Base-by-base conservation (phyloP, 768 basidiomycete genomes). In the Galerina marginata region DNA sequence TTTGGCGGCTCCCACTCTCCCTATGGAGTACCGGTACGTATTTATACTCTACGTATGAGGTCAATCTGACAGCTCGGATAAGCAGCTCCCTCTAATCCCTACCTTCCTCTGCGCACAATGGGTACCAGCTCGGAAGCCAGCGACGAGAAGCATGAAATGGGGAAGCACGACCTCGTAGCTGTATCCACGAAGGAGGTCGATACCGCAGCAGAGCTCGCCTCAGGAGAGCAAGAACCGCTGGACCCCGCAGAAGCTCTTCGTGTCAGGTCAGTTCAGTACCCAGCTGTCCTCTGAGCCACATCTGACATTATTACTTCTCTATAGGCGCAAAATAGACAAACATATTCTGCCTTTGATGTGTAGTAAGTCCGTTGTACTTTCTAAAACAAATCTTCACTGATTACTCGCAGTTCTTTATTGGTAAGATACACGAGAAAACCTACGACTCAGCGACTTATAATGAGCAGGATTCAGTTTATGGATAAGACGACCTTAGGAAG, bases 281-380 rank as follows among this genome's bases (percentile, higher is more conserved):
- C 12, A 51, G 23, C 29, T 39, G 40, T 16, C 14, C 23, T 23
- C 11, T 9, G 20, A 23, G 2, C 36, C 11, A 9, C 20, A 20
- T 16, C 38, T 53, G n/a, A 10, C n/a, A 4, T 45, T 14, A 20
- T 15, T 16, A 42, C 4, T 45, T 7, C 42, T 37, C n/a, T 45
- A 6, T 44, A 81, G 83, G 61, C 78, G 72, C 67, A 90, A 91
- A 71, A 89, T 91, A 44, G 89, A 90, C 72, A 71, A 73, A 60
- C 83, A 89, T 70, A 84, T 91, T 25, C 70, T 91, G 37, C 89
- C 88, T 23, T 72, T 91, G 67, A 91, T 90, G 88, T 89, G 86
- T 63, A 78, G 88, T 89, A 70, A 67, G 88, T 83, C 29, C 4
- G 25, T 25, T 14, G 50, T 5, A 23, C 9, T 11, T 38, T 49